Evolutionary conservation across 148 eudicot species (phyloP).

Genomic region (Persicaria tinctoria): DNA sequence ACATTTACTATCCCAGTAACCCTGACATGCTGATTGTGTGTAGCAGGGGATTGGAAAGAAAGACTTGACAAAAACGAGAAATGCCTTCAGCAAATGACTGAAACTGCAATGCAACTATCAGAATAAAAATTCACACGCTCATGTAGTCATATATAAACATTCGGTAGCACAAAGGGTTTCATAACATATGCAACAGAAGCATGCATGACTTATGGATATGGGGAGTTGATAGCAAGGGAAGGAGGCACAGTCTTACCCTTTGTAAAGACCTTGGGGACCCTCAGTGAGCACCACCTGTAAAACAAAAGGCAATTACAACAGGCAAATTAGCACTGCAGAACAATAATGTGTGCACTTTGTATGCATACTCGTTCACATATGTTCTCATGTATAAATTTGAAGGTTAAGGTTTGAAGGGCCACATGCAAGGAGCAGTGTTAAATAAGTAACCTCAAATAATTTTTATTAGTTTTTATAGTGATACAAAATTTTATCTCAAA

Average conservation of each 20-base stretch:
- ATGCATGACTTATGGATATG: not conserved
- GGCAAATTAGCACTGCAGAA: constrained; percentile 1
- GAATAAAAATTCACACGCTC: not conserved
- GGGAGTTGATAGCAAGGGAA: not conserved
- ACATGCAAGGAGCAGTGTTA: no score
- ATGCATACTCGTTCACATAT: no score
- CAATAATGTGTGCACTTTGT: no score
- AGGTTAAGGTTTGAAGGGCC: no score
- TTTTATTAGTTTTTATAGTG: not conserved
- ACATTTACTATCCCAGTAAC: not conserved
- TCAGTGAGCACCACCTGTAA: constrained; percentile 69
- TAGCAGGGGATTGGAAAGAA: not conserved
- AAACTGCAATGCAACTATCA: not conserved
- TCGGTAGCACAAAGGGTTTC: not conserved
- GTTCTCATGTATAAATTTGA: no score
- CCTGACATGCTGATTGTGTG: not conserved
- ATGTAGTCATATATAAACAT: not conserved
- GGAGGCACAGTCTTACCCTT: constrained; percentile 54
- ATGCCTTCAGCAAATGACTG: not conserved
- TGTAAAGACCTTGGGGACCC: constrained; percentile 83
- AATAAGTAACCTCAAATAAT: not conserved
- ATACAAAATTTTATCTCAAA: not conserved
- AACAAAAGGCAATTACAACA: constrained; percentile 7
- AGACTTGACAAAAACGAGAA: not conserved
- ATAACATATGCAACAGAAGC: not conserved